These are phyloP conservation scores for Apophysomyces variabilis DNA, from an alignment of 371 early-diverging fungal species.

Conservation along the genomic window DNA sequence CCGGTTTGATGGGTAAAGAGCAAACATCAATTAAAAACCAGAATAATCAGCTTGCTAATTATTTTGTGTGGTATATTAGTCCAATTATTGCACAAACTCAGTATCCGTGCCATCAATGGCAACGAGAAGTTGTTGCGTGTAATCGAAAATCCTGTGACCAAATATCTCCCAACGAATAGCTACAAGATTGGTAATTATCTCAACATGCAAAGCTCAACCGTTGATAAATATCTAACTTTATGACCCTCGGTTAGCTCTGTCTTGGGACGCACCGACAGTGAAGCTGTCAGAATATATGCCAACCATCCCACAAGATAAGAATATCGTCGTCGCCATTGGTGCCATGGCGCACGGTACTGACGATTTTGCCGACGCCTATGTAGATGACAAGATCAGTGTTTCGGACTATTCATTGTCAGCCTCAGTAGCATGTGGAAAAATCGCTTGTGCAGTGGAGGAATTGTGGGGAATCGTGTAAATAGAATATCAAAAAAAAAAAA, in stretches of 20 bases:
- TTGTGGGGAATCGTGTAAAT: constrained; percentile 84
- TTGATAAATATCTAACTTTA: too few relatives aligned
- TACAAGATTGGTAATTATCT: constrained; percentile 75
- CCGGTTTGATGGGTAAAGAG: constrained; percentile 87
- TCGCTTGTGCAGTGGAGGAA: constrained; percentile 86
- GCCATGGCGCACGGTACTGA: constrained; percentile 98
- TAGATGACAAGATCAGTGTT: constrained; percentile 95
- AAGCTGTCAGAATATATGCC: constrained; percentile 79
- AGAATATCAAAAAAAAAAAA: constrained; percentile 4
- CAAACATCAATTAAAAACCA: background rate
- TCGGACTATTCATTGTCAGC: constrained; percentile 96
- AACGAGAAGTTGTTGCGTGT: constrained; percentile 94
- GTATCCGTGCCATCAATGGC: constrained; percentile 91
- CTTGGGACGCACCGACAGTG: constrained; percentile 93
- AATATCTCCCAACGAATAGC: constrained; percentile 92
- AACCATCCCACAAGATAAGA: constrained; percentile 78
- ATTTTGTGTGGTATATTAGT: constrained; percentile 50
- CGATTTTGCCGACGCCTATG: constrained; percentile 92
- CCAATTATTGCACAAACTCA: constrained; percentile 96
- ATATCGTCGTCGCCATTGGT: constrained; percentile 91
- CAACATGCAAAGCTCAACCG: background rate
- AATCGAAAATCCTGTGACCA: constrained; percentile 94
- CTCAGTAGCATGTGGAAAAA: constrained; percentile 93
- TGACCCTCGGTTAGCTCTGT: constrained; percentile 65
- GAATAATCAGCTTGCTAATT: background rate